Evolutionary conservation across 768 basidiomycete genomes (phyloP).

Genomic region (Clitopilus passeckerianus): DNA sequence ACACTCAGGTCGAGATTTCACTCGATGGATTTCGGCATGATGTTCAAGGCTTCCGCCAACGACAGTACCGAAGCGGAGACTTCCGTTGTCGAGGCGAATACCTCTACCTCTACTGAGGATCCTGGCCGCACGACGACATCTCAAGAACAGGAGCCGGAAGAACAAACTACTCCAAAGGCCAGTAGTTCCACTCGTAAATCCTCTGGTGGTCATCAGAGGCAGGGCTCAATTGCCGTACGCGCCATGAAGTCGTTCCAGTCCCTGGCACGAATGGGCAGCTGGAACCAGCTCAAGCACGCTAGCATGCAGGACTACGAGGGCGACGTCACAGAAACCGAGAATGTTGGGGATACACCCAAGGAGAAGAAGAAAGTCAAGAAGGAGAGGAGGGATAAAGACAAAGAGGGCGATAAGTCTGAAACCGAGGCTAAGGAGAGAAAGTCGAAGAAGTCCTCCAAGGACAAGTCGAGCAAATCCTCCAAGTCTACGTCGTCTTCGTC

Average conservation of each 20-base stretch:
- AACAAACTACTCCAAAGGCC: neutral
- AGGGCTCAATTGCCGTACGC: conserved; percentile 68
- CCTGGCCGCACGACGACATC: conserved; percentile 7
- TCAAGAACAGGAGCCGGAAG: neutral
- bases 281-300: conserved; percentile 52
- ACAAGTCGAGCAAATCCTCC: conserved; percentile 4
- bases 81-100: conserved; percentile 27
- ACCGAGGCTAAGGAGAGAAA: conserved; percentile 28
- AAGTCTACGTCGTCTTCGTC: neutral
- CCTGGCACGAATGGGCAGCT: conserved; percentile 66
- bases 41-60: conserved; percentile 27
- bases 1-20: conserved; percentile 38
- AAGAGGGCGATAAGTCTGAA: conserved; percentile 21
- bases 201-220: conserved; percentile 14
- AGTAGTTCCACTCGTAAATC: neutral
- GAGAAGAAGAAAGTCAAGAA: conserved; percentile 9
- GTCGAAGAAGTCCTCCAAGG: conserved; percentile 18
- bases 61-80: conserved; percentile 19
- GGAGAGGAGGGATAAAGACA: conserved; percentile 20
- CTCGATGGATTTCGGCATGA: conserved; percentile 46
- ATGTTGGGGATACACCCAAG: conserved; percentile 21
- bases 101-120: conserved; percentile 23
- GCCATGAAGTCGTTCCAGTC: conserved; percentile 76
- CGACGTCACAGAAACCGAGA: conserved; percentile 16
- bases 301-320: conserved; percentile 7